Base-by-base conservation (phyloP, 1,284 basidiomycete genomes). In the Jaminaea rosea region DNA sequence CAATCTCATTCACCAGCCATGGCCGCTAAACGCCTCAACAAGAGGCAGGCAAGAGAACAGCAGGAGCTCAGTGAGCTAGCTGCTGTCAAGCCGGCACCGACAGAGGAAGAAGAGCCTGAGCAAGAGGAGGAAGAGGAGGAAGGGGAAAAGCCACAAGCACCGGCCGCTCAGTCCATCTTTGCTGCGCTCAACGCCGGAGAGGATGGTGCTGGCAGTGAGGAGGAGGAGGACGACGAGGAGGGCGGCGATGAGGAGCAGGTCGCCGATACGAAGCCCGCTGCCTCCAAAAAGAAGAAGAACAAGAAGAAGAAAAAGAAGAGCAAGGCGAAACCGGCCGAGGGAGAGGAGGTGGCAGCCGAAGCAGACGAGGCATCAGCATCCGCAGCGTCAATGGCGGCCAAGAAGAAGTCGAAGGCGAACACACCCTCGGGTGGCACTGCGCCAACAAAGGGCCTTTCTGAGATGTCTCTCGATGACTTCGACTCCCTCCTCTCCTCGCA, bases 401-500 rank as follows among this genome's bases (percentile, higher is more conserved):
- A 49, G 53, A 60, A 46, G 36, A 53, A 60, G 13, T 41, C 19
- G 15, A 56, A 59, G 24, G 57, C 56, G 32, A 47, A 46, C 4
- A 46, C n/a, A n/a, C n/a, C n/a, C n/a, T 39, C 52, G 15, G 53
- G 26, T 46, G 47, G 36, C 23, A 45, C 19, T 53, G 58, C 34
- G 32, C 6, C 32, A 24, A 53, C 29, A 23, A 59, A 47, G 41
- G 53, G 62, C 37, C 62, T 72, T 29, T 63, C 67, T 11, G 67
- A 65, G 27, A 67, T 73, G 66, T 62, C 63, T 4, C 59, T 70
- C 21, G 69, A 73, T 26, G 69, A 73, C 29, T 59, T 73, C 24
- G 56, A 60, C 17, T 60, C 60, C 1, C 34, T 73, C 1, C 59
- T 73, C 2, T 63, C 65, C 8, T 63, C 65, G 0, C 61, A 69